Percentiles rank a stretch among this genome's conserved stretches.
Conservation (phyloP, 2,329 filamentous ascomycete species). For the Colletotrichum limetticola region DNA sequence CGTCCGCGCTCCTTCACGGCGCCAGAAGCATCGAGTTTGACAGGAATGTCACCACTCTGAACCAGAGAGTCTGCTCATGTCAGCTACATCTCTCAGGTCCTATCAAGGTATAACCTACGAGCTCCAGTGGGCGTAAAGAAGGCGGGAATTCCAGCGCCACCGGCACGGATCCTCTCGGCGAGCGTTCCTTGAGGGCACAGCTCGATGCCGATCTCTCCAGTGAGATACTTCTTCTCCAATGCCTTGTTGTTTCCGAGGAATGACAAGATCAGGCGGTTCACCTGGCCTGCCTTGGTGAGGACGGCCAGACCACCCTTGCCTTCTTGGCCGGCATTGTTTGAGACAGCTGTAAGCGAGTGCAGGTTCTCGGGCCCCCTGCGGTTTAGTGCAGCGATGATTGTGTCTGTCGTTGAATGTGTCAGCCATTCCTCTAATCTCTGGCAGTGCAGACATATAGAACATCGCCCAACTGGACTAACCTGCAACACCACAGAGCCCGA, state of each 20-base stretch:
- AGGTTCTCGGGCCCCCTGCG: constrained; percentile 69
- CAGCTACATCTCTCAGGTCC: not conserved
- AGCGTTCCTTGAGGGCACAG: constrained; percentile 81
- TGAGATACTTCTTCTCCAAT: constrained; percentile 79
- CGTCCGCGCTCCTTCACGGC: constrained; percentile 71
- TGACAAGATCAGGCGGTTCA: constrained; percentile 78
- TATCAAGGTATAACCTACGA: constrained; percentile 53
- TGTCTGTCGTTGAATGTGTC: constrained; percentile 59
- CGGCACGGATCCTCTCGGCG: constrained; percentile 77
- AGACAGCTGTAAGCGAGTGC: constrained; percentile 78
- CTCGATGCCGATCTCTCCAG: constrained; percentile 79
- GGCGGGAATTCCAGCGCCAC: constrained; percentile 80
- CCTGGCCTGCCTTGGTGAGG: constrained; percentile 75
- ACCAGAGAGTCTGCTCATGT: constrained; percentile 66
- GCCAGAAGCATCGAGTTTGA: constrained; percentile 68
- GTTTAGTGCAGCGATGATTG: constrained; percentile 76
- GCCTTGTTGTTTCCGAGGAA: constrained; percentile 83
- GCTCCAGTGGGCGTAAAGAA: constrained; percentile 84
- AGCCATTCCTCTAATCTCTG: not conserved
- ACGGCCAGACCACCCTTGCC: constrained; percentile 75
- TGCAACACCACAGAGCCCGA: constrained; percentile 83
- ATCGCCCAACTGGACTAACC: constrained; percentile 54
- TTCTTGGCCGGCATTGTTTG: constrained; percentile 82
- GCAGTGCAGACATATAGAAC: constrained; percentile 18
- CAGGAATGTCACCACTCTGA: constrained; percentile 75